Base-by-base conservation (phyloP, 225 moss, liverwort and hornwort genomes). In the Thuidium tamariscinum region DNA sequence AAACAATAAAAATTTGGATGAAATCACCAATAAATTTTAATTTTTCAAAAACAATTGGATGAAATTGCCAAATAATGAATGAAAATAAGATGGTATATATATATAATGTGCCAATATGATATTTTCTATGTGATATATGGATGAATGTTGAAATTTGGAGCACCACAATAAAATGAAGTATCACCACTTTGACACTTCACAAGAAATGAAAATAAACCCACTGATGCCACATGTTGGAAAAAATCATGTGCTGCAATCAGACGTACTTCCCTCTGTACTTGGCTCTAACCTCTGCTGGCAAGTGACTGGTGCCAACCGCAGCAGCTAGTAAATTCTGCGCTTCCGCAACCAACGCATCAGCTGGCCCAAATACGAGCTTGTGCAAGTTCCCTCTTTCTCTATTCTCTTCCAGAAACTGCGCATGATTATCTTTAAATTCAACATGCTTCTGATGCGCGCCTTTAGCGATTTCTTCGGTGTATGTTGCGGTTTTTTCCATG, bases 191-290 rank as follows among this genome's bases (percentile, higher is more conserved):
- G n/a, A n/a, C n/a, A n/a, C n/a, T n/a, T n/a, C n/a, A n/a, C n/a
- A n/a, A n/a, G n/a, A n/a, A n/a, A n/a, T n/a, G n/a, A n/a, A n/a
- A n/a, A n/a, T n/a, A n/a, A n/a, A n/a, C n/a, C n/a, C n/a, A n/a
- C n/a, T n/a, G n/a, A 44, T 70, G 82, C 55, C 37, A 85, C 46
- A 41, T 19, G 15, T 62, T 82, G 18, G 59, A n/a, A 55, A 82
- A 61, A 81, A 81, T 62, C 15, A 34, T 81, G 63, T 26, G 48
- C 65, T 74, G 22, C 52, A 18, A n/a, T 91, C 85, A 99, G 46
- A 99, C 97, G 87, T 97, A 99, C 90, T 99, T 99, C 66, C 97
- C 99, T 94, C 99, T 91, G 41, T 99, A 99, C 83, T 95, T 97
- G 19, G 99, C 93, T 93, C 99, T 94, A 19, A 91, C 83, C 55